These are phyloP conservation scores for Oryza brachyantha DNA, from an alignment of 176 grass and related monocot species.

Conservation along the genomic window DNA sequence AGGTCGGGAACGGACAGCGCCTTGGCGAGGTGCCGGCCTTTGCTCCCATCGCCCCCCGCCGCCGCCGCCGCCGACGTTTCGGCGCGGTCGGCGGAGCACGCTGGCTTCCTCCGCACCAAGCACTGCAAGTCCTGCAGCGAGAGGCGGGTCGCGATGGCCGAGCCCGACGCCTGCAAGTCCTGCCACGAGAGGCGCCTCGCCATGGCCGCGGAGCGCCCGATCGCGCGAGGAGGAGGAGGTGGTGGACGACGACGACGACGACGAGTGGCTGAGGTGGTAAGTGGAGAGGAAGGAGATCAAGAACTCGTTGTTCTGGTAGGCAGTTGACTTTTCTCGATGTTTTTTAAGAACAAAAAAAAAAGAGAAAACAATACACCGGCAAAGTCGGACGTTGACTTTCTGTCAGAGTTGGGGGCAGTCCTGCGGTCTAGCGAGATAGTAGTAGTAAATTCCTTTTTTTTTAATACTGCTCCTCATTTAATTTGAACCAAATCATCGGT, in stretches of 20 bases:
- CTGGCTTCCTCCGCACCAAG: conserved; percentile 50
- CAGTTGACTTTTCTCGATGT: not conserved
- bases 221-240: too few species aligned
- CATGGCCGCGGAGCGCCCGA: not conserved
- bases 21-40: conserved; percentile 44
- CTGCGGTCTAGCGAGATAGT: not conserved
- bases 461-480: too few species aligned
- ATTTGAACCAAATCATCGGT: too few species aligned
- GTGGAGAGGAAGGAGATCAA: not conserved
- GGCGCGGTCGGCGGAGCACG: not conserved
- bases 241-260: not conserved
- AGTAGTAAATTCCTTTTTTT: not conserved
- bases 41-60: not conserved
- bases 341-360: too few species aligned
- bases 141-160: not conserved
- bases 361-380: not conserved
- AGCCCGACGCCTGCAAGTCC: not conserved
- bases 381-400: not conserved
- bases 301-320: not conserved
- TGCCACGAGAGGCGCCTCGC: not conserved
- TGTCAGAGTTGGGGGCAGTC: not conserved
- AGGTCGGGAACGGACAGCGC: conserved; percentile 65
- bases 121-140: conserved; percentile 32
- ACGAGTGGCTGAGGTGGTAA: not conserved
- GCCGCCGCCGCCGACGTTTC: not conserved